These are phyloP conservation scores for Elaeis oleifera DNA, from an alignment of 202 grass and related monocot species.

Conservation along the genomic window DNA sequence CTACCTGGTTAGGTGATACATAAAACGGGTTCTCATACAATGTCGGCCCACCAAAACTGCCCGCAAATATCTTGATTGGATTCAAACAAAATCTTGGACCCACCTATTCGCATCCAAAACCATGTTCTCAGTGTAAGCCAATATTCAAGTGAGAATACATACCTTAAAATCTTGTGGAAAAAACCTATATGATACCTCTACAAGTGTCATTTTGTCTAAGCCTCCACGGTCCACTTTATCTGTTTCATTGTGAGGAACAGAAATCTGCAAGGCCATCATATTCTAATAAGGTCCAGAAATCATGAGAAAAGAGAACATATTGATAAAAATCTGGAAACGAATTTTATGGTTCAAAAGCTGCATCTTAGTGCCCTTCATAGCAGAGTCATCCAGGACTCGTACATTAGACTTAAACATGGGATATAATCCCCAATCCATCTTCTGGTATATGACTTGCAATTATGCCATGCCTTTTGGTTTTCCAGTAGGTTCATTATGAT, in stretches of 20 bases:
- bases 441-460: no score
- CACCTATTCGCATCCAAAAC: slow-evolving; percentile 37
- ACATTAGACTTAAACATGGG: no score
- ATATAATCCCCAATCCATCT: no score
- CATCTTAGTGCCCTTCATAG: no score
- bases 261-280: slow-evolving; percentile 34
- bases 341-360: no score
- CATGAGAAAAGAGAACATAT: no score
- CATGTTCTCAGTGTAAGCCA: not conserved
- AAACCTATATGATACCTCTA: slow-evolving; percentile 46
- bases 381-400: no score
- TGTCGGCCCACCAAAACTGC: slow-evolving; percentile 88
- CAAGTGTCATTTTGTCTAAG: slow-evolving; percentile 85
- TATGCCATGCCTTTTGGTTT: no score
- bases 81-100: slow-evolving; percentile 99
- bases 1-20: slow-evolving; percentile 94
- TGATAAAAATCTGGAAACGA: no score
- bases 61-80: slow-evolving; percentile 94
- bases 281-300: no score
- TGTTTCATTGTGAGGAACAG: slow-evolving; percentile 75
- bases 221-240: slow-evolving; percentile 87
- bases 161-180: not conserved
- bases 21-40: slow-evolving; percentile 91
- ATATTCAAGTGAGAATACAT: not conserved
- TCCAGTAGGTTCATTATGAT: no score